Percentiles rank a stretch among this genome's conserved stretches.
phyloP scores from a whole-genome alignment of 2,329 filamentous ascomycete species.

The Atkinsonella texensis region DNA sequence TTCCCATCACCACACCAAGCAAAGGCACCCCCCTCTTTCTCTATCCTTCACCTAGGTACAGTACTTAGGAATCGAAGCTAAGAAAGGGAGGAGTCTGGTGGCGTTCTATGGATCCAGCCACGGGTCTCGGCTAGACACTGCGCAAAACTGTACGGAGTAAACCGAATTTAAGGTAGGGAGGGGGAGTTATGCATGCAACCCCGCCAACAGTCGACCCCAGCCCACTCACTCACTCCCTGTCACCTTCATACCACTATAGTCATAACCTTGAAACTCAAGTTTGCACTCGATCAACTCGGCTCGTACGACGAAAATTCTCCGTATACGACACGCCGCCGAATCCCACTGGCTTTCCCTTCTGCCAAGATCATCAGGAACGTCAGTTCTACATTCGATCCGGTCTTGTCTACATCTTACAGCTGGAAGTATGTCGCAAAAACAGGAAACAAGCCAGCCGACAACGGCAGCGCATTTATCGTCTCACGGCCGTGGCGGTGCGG shows the following conservation, averaged over 20 bases:
- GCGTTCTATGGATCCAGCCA: no score
- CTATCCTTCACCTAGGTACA: no score
- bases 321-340: no score
- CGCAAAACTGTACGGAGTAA: neutral
- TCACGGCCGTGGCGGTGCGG: conserved; percentile 68
- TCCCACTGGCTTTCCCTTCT: neutral
- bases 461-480: conserved; percentile 36
- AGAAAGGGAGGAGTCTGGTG: no score
- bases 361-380: no score
- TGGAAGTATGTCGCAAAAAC: conserved; percentile 2
- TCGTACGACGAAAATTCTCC: no score
- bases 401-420: neutral
- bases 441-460: neutral
- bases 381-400: no score
- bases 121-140: neutral
- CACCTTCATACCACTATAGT: no score
- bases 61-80: no score
- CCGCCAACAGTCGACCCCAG: neutral
- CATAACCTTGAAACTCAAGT: neutral
- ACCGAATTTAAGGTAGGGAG: neutral
- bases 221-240: neutral
- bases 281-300: no score
- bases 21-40: no score
- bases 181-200: neutral
- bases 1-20: no score